phyloP scores from a whole-genome alignment of 208 protist species.

The Histomonas meleagridis region DNA sequence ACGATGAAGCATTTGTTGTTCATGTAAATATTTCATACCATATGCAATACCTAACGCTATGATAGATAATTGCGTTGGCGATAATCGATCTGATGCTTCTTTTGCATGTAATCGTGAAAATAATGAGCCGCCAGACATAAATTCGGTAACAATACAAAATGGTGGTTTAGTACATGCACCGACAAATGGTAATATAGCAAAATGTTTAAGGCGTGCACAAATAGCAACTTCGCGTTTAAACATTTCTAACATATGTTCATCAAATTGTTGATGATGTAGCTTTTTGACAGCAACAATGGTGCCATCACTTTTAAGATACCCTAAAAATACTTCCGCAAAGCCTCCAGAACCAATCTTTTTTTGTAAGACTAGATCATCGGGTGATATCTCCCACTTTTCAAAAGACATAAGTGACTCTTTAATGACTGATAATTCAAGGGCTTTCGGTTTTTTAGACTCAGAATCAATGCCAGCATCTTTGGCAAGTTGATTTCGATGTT shows the following conservation, averaged over 20 bases:
- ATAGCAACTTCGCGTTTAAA: slow-evolving; percentile 30
- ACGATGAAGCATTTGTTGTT: slow-evolving; percentile 13
- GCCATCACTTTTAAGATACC: not conserved
- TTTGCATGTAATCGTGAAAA: not conserved
- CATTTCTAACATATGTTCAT: not conserved
- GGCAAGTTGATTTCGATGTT: not conserved
- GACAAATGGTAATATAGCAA: slow-evolving; percentile 24
- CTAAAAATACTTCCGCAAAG: not conserved
- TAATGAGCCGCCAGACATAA: slow-evolving; percentile 8
- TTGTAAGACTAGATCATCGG: not conserved
- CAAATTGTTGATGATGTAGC: not conserved
- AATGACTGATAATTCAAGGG: not conserved
- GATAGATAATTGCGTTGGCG: slow-evolving; percentile 1
- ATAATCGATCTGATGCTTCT: not conserved
- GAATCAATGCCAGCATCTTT: not conserved
- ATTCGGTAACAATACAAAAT: slow-evolving; percentile 31
- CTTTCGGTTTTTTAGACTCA: not conserved
- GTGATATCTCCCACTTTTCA: not conserved
- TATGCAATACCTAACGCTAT: slow-evolving; percentile 28
- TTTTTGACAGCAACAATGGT: slow-evolving; percentile 10
- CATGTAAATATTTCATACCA: slow-evolving; percentile 27
- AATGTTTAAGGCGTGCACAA: not conserved
- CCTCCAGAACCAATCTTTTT: slow-evolving; percentile 34
- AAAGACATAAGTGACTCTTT: not conserved
- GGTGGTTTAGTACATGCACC: slow-evolving; percentile 14